phyloP scores from a whole-genome alignment of 2,329 filamentous ascomycete genomes.

The Fusarium ramigenum region DNA sequence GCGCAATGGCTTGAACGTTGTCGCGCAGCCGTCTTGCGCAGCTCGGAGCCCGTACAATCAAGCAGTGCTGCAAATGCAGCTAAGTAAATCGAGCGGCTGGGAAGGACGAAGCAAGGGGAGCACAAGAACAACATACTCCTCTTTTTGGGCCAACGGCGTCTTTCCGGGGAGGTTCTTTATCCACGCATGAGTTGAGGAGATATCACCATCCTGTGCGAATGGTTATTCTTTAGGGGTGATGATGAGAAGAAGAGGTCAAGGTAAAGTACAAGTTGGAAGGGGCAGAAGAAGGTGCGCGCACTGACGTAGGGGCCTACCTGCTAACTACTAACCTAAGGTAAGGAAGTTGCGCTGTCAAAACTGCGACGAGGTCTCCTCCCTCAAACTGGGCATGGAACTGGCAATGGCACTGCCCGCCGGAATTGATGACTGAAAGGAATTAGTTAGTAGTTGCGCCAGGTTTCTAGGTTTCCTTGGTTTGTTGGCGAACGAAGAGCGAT shows the following conservation, averaged over 20 bases:
- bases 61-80: conserved; percentile 6
- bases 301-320: conserved; percentile 13
- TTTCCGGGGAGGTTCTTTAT: conserved; percentile 19
- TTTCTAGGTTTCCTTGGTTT: conserved; percentile 23
- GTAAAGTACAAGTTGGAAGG: conserved; percentile 3
- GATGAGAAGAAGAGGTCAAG: conserved; percentile 3
- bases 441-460: background rate
- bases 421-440: conserved; percentile 25
- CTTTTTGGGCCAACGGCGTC: conserved; percentile 36
- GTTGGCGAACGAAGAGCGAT: conserved; percentile 12
- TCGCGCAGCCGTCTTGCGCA: conserved; percentile 29
- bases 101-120: conserved; percentile 26
- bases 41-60: conserved; percentile 17
- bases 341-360: conserved; percentile 4
- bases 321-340: background rate
- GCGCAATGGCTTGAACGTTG: conserved; percentile 18
- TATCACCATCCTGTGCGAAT: conserved; percentile 24
- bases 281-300: conserved; percentile 1
- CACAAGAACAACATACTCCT: conserved; percentile 36
- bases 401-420: background rate
- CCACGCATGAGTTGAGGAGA: conserved; percentile 21
- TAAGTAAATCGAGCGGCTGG: conserved; percentile 29
- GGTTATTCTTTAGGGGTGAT: background rate
- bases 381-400: conserved; percentile 6
- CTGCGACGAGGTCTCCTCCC: background rate